A percentile compares a stretch with the other conserved stretches of the same genome.
These are phyloP conservation scores for Phytopythium montanum DNA, from an alignment of 352 stramenopile species.

Conservation along the genomic window DNA sequence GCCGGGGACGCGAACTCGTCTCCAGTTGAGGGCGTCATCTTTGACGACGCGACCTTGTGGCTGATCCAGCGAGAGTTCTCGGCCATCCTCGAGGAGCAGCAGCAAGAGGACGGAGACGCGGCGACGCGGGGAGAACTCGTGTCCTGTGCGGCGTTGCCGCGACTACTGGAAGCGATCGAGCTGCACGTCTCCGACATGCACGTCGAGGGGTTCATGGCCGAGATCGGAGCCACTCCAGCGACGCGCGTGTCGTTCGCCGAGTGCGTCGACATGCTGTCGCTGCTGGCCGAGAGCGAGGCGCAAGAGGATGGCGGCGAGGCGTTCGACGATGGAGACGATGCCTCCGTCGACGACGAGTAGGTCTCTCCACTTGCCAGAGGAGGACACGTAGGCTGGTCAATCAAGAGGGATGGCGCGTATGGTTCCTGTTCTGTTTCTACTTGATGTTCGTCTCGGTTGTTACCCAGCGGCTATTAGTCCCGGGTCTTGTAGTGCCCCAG, in stretches of 20 bases:
- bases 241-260: slow-evolving; percentile 82
- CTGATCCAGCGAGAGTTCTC: slow-evolving; percentile 56
- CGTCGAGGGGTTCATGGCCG: slow-evolving; percentile 52
- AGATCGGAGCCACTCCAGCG: slow-evolving; percentile 63
- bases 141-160: slow-evolving; percentile 36
- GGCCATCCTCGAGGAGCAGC: slow-evolving; percentile 25
- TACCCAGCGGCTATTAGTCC: background rate
- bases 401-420: background rate
- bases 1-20: slow-evolving; percentile 6
- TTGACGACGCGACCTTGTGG: slow-evolving; percentile 54
- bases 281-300: slow-evolving; percentile 55
- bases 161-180: slow-evolving; percentile 41
- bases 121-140: slow-evolving; percentile 21
- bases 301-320: slow-evolving; percentile 25
- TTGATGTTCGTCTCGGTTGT: background rate
- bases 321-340: slow-evolving; percentile 16
- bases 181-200: slow-evolving; percentile 34
- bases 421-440: slow-evolving; percentile 4
- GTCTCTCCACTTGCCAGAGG: no score
- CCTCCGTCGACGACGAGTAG: slow-evolving; percentile 14
- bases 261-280: slow-evolving; percentile 82
- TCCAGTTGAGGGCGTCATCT: slow-evolving; percentile 32
- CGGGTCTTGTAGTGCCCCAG: background rate
- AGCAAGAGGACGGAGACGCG: slow-evolving; percentile 10
- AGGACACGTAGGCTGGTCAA: slow-evolving; percentile 1